These are phyloP conservation scores for Piper betle DNA, from an alignment of 164 flowering plant species.

Conservation along the genomic window DNA sequence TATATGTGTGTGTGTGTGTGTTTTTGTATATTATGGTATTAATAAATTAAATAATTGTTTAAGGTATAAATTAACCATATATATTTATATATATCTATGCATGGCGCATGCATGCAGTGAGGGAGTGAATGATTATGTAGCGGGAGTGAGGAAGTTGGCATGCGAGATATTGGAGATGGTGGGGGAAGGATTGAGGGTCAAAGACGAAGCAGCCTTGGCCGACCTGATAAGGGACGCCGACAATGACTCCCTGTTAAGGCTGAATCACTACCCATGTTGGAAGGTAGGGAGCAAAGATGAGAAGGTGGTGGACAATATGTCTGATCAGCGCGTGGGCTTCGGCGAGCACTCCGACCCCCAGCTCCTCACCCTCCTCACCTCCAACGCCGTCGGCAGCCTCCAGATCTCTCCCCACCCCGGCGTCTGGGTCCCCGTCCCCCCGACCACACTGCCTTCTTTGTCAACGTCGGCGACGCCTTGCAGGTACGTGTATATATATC, in stretches of 20 bases:
- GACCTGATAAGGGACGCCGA: slow-evolving; percentile 42
- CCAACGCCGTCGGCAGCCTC: slow-evolving; percentile 54
- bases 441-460: slow-evolving; percentile 41
- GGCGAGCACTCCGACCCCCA: slow-evolving; percentile 75
- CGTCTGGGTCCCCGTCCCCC: slow-evolving; percentile 56
- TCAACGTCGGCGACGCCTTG: slow-evolving; percentile 52
- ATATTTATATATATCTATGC: not conserved
- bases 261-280: slow-evolving; percentile 67
- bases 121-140: slow-evolving; percentile 40
- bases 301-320: slow-evolving; percentile 8
- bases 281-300: not conserved
- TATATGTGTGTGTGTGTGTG: too few relatives aligned
- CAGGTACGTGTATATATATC: slow-evolving; percentile 26
- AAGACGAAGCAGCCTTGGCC: slow-evolving; percentile 36
- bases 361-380: slow-evolving; percentile 47
- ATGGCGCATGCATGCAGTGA: slow-evolving; percentile 18
- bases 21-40: too few relatives aligned
- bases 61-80: too few relatives aligned
- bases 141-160: slow-evolving; percentile 35
- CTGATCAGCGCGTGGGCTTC: slow-evolving; percentile 35
- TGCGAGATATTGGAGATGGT: slow-evolving; percentile 49
- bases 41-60: too few relatives aligned
- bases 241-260: slow-evolving; percentile 58
- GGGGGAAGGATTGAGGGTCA: slow-evolving; percentile 46
- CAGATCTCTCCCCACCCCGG: slow-evolving; percentile 36